phyloP scores from a whole-genome alignment of 176 grass and related monocot genomes.

The Triticum urartu region DNA sequence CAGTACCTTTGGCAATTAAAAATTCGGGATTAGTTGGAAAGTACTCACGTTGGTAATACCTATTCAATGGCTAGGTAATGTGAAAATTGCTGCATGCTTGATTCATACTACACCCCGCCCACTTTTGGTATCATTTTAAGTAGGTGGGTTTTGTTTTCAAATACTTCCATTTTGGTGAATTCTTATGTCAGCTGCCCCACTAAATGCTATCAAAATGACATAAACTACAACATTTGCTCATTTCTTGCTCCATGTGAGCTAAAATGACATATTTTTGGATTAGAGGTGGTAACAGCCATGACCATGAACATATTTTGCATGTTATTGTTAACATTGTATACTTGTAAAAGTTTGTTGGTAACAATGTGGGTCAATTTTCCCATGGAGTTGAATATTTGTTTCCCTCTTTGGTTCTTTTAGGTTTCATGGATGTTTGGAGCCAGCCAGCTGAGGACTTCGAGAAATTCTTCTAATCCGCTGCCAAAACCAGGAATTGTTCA shows the following conservation, averaged over 20 bases:
- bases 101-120: not conserved
- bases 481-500: not conserved
- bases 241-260: slow-evolving; percentile 1
- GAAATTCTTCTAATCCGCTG: slow-evolving; percentile 51
- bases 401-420: slow-evolving; percentile 30
- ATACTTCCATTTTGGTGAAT: not conserved
- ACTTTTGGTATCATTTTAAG: not conserved
- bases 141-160: not conserved
- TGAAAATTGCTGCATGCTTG: slow-evolving; percentile 22
- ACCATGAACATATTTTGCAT: not conserved
- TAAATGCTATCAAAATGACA: not conserved
- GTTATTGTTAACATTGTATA: not conserved
- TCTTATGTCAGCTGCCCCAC: slow-evolving; percentile 8
- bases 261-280: slow-evolving; percentile 13
- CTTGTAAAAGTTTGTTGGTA: not conserved
- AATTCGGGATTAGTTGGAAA: slow-evolving; percentile 4
- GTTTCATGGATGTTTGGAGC: slow-evolving; percentile 64
- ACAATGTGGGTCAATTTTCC: not conserved
- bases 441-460: slow-evolving; percentile 58
- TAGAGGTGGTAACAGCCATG: not conserved
- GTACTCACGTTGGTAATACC: not conserved
- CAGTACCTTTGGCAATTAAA: slow-evolving; percentile 19
- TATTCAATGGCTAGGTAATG: slow-evolving; percentile 24
- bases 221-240: not conserved
- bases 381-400: not conserved